Evolutionary conservation across 1,284 basidiomycete species (phyloP), one percentile per base, ranked within the genome.

Genomic region (Ganoderma meredithae): DNA sequence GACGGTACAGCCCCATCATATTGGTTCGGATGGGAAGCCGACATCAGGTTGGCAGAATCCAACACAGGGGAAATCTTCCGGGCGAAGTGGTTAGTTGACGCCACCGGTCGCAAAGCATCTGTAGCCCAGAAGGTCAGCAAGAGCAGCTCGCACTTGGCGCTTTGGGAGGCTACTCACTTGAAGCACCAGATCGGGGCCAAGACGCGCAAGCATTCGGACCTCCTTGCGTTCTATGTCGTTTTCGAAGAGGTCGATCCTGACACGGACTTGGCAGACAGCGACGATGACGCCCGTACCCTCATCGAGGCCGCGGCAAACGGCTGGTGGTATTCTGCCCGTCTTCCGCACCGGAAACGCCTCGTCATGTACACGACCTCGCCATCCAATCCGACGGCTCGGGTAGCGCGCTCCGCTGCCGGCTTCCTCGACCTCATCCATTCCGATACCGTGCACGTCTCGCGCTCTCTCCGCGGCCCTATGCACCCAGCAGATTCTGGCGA

Each of bases 271-370:
- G 39, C 27, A 15, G 27, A 67, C 12, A 22, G 47, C 22, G 80
- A 80, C 68, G 63, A 63, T 15, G 81, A 80, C 71, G 62, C 69
- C 44, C 77, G 78, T 12, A 81, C 80, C 7, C 69, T 81, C 3
- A 80, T 81, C 52, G 81, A 82, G 67, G 79, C 81, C 17, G 69
- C 76, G 49, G 36, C 73, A 17, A 69, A 72, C 3, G 80, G 81
- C 31, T 81, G 81, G 80, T 81, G 77, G 76, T 82, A 81, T 66
- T 78, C 74, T 56, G 77, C 80, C 43, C 76, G 72, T 52, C 73
- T 81, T 22, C 71, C 78, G 2, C 56, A 73, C 53, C 71, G 73
- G 27, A 74, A 69, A 22, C 76, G 80, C 7, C 64, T 81, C 12
- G 78, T 81, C 36, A 76, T 70, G 27, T 81, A 78, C 66, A 78